Evolutionary conservation across 805 yeast species (phyloP), one percentile per base, ranked within the genome.

Genomic region (Wickerhamomyces chaumierensis): DNA sequence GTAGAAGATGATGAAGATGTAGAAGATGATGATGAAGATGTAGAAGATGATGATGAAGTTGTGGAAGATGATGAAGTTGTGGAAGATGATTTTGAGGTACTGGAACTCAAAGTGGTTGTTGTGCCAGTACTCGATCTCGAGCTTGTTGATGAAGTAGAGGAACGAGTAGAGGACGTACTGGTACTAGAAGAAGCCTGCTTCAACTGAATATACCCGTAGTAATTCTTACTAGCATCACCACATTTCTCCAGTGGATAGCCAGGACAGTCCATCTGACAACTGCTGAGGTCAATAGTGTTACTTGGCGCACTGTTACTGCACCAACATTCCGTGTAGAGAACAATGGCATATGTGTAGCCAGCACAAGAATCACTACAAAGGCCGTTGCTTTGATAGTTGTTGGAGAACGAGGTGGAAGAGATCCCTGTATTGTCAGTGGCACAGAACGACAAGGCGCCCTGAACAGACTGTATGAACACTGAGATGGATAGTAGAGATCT

Each of bases 271-370:
- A 51, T 60, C 28, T 53, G 42, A 44, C 74, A 68, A 8, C 48
- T 36, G 13, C 48, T 35, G 11, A 61, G 31, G 21, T 49, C 44
- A 0, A 60, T 61, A 0, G 76, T 62, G 15, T 52, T 46, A 1
- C 50, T 61, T 0, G 85, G 84, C 17, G 66, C 55, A 8, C 49
- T 44, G 48, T 77, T 66, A 5, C 82, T 66, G 51, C 86, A 78
- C 79, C 81, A 79, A 53, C 86, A 78, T 35, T 59, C 31, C 31
- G 57, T 43, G n/a, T 62, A 65, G 45, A 63, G 75, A 29, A 78
- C 56, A 32, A 78, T 66, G 15, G 75, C 85, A 41, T 65, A 73
- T 9, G 73, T 64, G 43, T 60, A 68, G 7, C 70, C 71, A 2
- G 39, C 15, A 49, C 85, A 78, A 17, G 60, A 53, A 34, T 58